Evolutionary conservation across 441 rosid species (phyloP).

Genomic region (Arabidopsis hybrid): DNA sequence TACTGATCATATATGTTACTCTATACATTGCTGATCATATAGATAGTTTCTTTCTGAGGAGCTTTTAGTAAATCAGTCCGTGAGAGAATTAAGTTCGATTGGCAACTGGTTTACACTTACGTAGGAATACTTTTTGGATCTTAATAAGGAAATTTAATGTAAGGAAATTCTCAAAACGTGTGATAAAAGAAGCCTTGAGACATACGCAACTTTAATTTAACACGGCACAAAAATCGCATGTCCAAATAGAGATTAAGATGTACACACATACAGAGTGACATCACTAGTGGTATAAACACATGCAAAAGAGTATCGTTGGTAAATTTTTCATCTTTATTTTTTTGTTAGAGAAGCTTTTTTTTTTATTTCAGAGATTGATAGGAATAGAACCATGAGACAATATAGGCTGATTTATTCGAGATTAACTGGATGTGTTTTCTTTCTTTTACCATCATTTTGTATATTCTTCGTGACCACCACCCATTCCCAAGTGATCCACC

Average conservation of each 20-base stretch:
- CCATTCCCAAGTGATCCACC: constrained; percentile 15
- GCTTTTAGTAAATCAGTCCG: not conserved
- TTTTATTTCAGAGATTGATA: not conserved
- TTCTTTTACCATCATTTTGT: constrained; percentile 3
- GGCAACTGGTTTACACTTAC: constrained; percentile 23
- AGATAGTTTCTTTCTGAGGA: not conserved
- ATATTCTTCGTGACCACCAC: constrained; percentile 6
- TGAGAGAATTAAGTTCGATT: constrained; percentile 1
- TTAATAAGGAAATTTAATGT: not conserved
- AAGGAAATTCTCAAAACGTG: constrained; percentile 25
- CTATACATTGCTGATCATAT: not conserved
- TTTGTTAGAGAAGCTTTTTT: not conserved
- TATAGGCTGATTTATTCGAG: not conserved
- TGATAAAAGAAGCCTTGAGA: constrained; percentile 21
- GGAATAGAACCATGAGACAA: constrained; percentile 27
- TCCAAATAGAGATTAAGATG: not conserved
- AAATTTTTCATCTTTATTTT: not conserved
- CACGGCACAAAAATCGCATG: constrained; percentile 25
- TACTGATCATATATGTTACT: not conserved
- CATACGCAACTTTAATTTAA: constrained; percentile 20
- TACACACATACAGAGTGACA: not conserved
- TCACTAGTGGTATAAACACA: constrained; percentile 23
- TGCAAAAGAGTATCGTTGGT: constrained; percentile 2
- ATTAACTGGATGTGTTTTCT: not conserved
- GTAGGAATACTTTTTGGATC: not conserved